phyloP scores from a whole-genome alignment of 2,329 filamentous ascomycete species.

The Ilyonectria mors-panacis region DNA sequence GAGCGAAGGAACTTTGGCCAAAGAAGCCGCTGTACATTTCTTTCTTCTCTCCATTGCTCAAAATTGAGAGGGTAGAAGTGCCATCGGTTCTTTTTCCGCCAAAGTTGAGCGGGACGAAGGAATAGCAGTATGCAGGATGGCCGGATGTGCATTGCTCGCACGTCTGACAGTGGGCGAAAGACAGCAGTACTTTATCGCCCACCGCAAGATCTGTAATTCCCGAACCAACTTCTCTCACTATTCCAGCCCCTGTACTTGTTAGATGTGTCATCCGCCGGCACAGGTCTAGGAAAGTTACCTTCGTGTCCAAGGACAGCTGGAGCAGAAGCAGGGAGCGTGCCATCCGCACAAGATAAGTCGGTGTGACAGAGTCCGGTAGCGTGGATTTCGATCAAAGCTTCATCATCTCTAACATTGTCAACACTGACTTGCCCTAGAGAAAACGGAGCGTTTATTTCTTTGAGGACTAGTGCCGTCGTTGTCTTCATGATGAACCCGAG shows the following conservation, averaged over 20 bases:
- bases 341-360: conserved; percentile 21
- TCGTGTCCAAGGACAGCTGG: conserved; percentile 27
- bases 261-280: not conserved
- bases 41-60: conserved; percentile 2
- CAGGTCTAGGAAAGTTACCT: not conserved
- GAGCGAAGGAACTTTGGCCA: conserved; percentile 53
- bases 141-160: conserved; percentile 25
- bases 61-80: conserved; percentile 1
- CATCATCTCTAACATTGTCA: conserved; percentile 20
- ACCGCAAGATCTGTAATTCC: conserved; percentile 12
- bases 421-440: conserved; percentile 16
- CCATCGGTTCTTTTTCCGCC: conserved; percentile 14
- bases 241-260: conserved; percentile 14
- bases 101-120: conserved; percentile 25
- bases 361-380: conserved; percentile 25
- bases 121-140: conserved; percentile 26
- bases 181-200: conserved; percentile 26
- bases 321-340: conserved; percentile 22
- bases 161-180: conserved; percentile 17
- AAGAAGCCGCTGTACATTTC: conserved; percentile 48
- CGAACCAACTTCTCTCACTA: conserved; percentile 21
- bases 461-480: conserved; percentile 19
- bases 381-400: conserved; percentile 23
- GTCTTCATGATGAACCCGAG: conserved; percentile 10
- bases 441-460: conserved; percentile 22